Base-by-base conservation (phyloP, 2,329 filamentous ascomycete species). In the Rhynchosporium secalis region DNA sequence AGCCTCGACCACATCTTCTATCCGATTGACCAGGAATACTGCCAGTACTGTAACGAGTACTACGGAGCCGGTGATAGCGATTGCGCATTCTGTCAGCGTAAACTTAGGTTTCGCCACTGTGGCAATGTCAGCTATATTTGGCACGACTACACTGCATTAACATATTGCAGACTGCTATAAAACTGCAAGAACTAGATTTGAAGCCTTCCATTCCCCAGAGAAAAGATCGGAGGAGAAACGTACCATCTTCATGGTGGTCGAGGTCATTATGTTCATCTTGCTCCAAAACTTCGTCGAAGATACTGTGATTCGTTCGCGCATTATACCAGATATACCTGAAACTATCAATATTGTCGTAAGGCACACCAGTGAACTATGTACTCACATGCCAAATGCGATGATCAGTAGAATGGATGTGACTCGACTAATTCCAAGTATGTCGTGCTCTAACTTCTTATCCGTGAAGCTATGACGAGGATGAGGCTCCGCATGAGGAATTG, bases 241-340 rank as follows among this genome's bases (percentile, higher is more conserved):
- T 54, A 54, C 51, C 38, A 66, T 91, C 86, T 66, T 84, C 78
- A 59, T 86, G 78, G 58, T 81, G 80, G 72, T 92, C 89, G 58
- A 79, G 78, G 69, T 92, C 88, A 47, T 82, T 81, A 63, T 83
- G 77, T 73, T 93, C 89, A 70, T 94, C 90, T 36, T 80, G 76
- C 70, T 88, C 84, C 65, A 92, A 86, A 60, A 92, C 83, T 60
- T 87, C 86, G 69, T 90, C 85, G 77, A 90, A 92, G 60, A 94
- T 86, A 64, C 86, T 83, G 72, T 94, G 88, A 73, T 95, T 90
- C 1, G 88, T 89, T 56, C 36, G 45, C 38, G 56, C 56, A 49
- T 58, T 58, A 13, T 58, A 58, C 56, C 56, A 58, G 15, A 58
- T 49, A 12, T 58, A 58, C 56, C 56, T 58, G 4, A 10, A n/a